Evolutionary conservation across 176 grass and related monocot genomes (phyloP), one percentile per base, ranked within the genome.

Genomic region (Triticum monococcum): DNA sequence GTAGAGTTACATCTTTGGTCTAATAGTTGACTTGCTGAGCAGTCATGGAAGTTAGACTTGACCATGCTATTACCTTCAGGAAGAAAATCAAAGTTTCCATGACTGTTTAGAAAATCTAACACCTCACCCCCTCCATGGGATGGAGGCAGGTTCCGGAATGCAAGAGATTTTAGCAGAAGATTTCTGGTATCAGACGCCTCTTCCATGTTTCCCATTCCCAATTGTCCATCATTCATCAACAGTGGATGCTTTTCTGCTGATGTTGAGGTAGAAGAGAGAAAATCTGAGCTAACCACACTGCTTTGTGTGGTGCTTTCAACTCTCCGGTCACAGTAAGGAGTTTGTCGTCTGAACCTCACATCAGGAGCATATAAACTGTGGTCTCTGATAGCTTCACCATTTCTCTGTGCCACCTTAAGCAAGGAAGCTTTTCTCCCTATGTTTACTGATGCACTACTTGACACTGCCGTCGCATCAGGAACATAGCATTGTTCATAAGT

Each of bases 221-320:
- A 37, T 77, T 65, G 80, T 69, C 66, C 40, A 50, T 57, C 73
- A 35, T 79, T 80, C 64, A 68, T 91, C 48, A 89, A 84, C 69
- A 92, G 48, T 67, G 80, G 89, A 61, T 91, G 68, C 11, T 91
- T 89, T 88, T 91, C 94, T 37, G 74, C 79, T 40, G 84, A 20
- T 80, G 87, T 73, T 66, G 89, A 89, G 81, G 69, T 86, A 46
- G 86, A 87, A 7, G 81, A 87, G 61, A 88, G 75, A 75, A 90
- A 73, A 89, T 54, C 62, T 77, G 89, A 87, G 75, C 65, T 87
- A 60, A 90, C 84, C 75, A 25, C 72, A 79, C 78, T 62, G 69
- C 33, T 45, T 30, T 87, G 72, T 35, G 57, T 88, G 80, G 85
- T 86, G 82, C 68, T 89, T 75, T 83, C 54, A 62, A 64, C 75